Percentiles rank a stretch among this genome's conserved stretches.
phyloP scores from a whole-genome alignment of 768 basidiomycete species.

The Mycena chlorophos region DNA sequence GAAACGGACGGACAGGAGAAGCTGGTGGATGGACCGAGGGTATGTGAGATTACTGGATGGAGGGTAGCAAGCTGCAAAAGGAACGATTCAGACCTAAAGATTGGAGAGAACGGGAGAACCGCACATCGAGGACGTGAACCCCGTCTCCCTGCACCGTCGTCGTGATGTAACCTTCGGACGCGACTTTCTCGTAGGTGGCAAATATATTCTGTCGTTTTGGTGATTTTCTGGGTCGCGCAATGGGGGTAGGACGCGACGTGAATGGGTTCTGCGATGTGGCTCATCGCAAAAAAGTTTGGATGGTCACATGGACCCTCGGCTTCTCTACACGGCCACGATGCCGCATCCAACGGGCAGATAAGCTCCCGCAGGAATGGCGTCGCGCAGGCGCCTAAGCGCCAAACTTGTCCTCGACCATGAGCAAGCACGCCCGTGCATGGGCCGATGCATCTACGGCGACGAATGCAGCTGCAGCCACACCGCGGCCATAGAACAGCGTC shows the following conservation, averaged over 20 bases:
- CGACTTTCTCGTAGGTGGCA: conserved; percentile 33
- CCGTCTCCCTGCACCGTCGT: conserved; percentile 74
- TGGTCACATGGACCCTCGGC: too few species aligned
- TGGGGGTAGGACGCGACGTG: conserved; percentile 40
- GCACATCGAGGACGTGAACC: conserved; percentile 72
- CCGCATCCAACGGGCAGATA: too few species aligned
- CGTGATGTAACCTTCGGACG: conserved; percentile 59
- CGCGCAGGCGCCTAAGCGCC: too few species aligned
- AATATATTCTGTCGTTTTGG: conserved; percentile 30
- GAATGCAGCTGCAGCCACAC: too few species aligned
- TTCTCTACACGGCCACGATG: too few species aligned
- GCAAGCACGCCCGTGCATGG: too few species aligned
- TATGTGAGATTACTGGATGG: conserved; percentile 68
- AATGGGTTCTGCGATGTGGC: conserved; percentile 35
- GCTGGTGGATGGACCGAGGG: conserved; percentile 62
- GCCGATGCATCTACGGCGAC: too few species aligned
- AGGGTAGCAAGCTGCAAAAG: conserved; percentile 55
- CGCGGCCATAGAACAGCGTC: too few species aligned
- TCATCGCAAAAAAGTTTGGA: too few species aligned
- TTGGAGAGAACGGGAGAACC: conserved; percentile 24
- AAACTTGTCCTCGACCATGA: too few species aligned
- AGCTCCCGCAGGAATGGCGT: too few species aligned
- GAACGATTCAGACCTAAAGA: conserved; percentile 1
- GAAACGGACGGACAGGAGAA: conserved; percentile 64
- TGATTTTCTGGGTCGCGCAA: conserved; percentile 21